A percentile compares a stretch with the other conserved stretches of the same genome.
phyloP scores from a whole-genome alignment of 306 rosid genomes.

The Vachellia collinsii region DNA sequence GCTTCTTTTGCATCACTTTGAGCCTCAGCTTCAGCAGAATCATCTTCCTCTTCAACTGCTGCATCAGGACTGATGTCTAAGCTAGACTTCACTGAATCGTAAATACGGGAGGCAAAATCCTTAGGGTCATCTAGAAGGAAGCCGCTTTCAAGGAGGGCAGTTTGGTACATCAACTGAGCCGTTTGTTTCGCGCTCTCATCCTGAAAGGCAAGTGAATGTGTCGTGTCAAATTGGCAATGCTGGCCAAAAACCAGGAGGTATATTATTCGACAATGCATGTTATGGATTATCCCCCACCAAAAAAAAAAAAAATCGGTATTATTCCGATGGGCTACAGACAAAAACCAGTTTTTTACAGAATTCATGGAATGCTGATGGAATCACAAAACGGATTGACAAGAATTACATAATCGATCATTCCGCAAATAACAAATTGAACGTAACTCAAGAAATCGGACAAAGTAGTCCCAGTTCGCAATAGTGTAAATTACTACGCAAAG shows the following conservation, averaged over 20 bases:
- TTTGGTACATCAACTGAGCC: conserved; percentile 87
- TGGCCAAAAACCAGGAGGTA: neutral
- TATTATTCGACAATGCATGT: neutral
- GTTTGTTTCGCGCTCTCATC: conserved; percentile 79
- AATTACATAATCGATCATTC: neutral
- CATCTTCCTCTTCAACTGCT: conserved; percentile 82
- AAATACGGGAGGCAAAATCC: conserved; percentile 86
- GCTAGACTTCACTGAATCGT: conserved; percentile 85
- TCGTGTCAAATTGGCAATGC: neutral
- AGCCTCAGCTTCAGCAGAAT: conserved; percentile 53
- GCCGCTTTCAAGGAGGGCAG: conserved; percentile 95
- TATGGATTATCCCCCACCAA: too few relatives aligned
- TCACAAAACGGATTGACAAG: neutral
- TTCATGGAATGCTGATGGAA: neutral
- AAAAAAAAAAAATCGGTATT: too few relatives aligned
- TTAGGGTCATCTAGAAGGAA: conserved; percentile 80
- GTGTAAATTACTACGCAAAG: neutral
- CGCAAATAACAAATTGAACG: neutral
- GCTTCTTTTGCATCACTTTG: conserved; percentile 50
- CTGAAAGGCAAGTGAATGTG: conserved; percentile 49
- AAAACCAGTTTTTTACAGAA: neutral
- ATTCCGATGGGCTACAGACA: neutral
- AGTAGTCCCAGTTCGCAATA: neutral
- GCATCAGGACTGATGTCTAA: conserved; percentile 78
- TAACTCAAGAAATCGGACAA: neutral